Percentiles rank a stretch among this genome's conserved stretches.
Conservation (phyloP, 306 rosid species). For the Neltuma alba region DNA sequence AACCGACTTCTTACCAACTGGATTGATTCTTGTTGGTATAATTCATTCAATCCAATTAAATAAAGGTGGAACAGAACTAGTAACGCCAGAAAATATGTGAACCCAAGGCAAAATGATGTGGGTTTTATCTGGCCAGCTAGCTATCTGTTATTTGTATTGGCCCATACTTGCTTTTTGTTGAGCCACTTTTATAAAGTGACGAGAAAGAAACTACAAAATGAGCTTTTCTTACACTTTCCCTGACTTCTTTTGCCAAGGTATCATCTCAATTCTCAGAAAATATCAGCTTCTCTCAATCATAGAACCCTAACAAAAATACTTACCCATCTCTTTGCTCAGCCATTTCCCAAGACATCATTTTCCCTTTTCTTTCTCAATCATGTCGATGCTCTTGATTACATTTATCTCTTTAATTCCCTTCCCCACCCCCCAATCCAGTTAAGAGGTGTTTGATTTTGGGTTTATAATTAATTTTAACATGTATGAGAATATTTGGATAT, state of each 20-base stretch:
- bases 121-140: constrained; percentile 34
- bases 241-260: constrained; percentile 37
- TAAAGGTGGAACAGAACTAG: not conserved
- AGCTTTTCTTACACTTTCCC: constrained; percentile 47
- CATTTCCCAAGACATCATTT: not conserved
- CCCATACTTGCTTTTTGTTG: constrained; percentile 33
- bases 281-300: constrained; percentile 41
- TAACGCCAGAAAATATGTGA: constrained; percentile 24
- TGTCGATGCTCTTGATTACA: not conserved
- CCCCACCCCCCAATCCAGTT: not conserved
- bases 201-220: constrained; percentile 39
- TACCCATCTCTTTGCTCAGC: not conserved
- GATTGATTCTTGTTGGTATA: too few relatives aligned
- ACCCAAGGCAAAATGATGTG: constrained; percentile 42
- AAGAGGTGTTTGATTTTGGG: not conserved
- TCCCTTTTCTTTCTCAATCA: not conserved
- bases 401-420: not conserved
- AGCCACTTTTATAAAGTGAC: constrained; percentile 39
- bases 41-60: not conserved
- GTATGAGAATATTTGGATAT: too few relatives aligned
- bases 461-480: too few relatives aligned
- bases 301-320: not conserved
- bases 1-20: too few relatives aligned
- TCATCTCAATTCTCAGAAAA: constrained; percentile 21
- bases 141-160: constrained; percentile 3